phyloP scores from a whole-genome alignment of 1,139 yeast genomes.

The Saccharomyces hybrid region DNA sequence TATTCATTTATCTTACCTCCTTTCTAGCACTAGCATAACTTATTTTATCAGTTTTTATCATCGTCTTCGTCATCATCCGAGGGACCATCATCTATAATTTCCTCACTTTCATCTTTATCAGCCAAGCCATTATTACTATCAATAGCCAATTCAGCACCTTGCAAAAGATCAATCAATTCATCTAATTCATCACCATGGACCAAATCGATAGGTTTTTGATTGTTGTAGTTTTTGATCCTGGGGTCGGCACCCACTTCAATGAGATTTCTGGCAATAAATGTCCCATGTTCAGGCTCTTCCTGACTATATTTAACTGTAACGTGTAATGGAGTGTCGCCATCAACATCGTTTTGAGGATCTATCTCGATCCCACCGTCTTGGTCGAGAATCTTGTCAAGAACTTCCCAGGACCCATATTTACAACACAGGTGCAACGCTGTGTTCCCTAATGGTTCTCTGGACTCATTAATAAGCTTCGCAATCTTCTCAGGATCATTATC shows the following conservation, averaged over 20 bases:
- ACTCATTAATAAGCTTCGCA: slow-evolving; percentile 56
- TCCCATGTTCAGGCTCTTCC: slow-evolving; percentile 81
- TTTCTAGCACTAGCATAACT: background rate
- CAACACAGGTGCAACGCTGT: slow-evolving; percentile 79
- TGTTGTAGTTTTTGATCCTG: slow-evolving; percentile 45
- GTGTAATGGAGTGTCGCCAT: slow-evolving; percentile 87
- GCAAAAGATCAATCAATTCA: slow-evolving; percentile 52
- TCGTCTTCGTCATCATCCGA: slow-evolving; percentile 27
- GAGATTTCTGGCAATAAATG: slow-evolving; percentile 68
- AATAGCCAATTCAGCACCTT: slow-evolving; percentile 75
- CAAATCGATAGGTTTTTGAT: slow-evolving; percentile 69
- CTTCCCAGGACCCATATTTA: slow-evolving; percentile 76
- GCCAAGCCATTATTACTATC: slow-evolving; percentile 23
- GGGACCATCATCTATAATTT: slow-evolving; percentile 25
- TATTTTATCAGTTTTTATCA: slow-evolving; percentile 8
- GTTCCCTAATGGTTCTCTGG: slow-evolving; percentile 77
- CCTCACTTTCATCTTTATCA: slow-evolving; percentile 25
- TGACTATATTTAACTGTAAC: slow-evolving; percentile 68
- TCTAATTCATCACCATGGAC: slow-evolving; percentile 45
- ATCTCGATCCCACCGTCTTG: slow-evolving; percentile 79
- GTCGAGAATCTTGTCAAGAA: slow-evolving; percentile 73
- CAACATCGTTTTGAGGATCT: slow-evolving; percentile 64
- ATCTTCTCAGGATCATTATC: slow-evolving; percentile 42
- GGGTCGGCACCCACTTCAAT: slow-evolving; percentile 93
- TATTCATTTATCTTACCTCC: background rate